A percentile compares a stretch with the other conserved stretches of the same genome.
These are phyloP conservation scores for Hypoxylon sp. DNA, from an alignment of 2,329 filamentous ascomycete genomes.

Conservation along the genomic window DNA sequence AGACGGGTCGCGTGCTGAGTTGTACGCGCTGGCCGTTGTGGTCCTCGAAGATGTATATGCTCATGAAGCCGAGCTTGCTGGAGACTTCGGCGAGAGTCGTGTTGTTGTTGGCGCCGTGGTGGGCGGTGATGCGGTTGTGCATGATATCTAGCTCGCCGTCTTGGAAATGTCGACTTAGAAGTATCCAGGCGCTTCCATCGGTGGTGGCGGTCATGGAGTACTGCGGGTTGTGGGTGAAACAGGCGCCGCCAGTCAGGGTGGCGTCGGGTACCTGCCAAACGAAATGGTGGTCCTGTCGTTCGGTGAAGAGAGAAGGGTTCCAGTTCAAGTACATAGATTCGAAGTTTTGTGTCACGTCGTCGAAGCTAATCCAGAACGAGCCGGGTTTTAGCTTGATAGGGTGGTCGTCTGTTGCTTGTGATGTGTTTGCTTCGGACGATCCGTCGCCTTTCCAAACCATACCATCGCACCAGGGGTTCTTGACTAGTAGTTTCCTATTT, in stretches of 20 bases:
- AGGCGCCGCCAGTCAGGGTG: slow-evolving; percentile 62
- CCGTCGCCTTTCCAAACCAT: slow-evolving; percentile 76
- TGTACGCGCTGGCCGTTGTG: slow-evolving; percentile 79
- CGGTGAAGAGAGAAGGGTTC: slow-evolving; percentile 87
- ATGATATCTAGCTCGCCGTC: slow-evolving; percentile 74
- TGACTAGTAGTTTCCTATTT: slow-evolving; percentile 81
- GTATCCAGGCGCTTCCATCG: slow-evolving; percentile 81
- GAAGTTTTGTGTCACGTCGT: slow-evolving; percentile 91
- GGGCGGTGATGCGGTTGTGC: slow-evolving; percentile 58
- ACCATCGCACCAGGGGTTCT: slow-evolving; percentile 95
- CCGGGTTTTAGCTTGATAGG: slow-evolving; percentile 68
- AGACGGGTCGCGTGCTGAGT: slow-evolving; percentile 78
- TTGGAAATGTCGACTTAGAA: slow-evolving; percentile 89
- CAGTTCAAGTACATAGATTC: slow-evolving; percentile 98
- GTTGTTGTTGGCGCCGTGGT: slow-evolving; percentile 25
- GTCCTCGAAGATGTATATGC: slow-evolving; percentile 83
- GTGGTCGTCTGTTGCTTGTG: slow-evolving; percentile 44
- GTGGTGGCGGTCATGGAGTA: slow-evolving; percentile 75
- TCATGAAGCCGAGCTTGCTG: slow-evolving; percentile 83
- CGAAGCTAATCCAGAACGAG: slow-evolving; percentile 94
- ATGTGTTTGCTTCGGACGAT: slow-evolving; percentile 50
- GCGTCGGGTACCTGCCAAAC: slow-evolving; percentile 76
- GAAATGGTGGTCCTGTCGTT: slow-evolving; percentile 92
- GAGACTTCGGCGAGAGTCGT: slow-evolving; percentile 60
- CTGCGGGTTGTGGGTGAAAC: slow-evolving; percentile 76